These are phyloP conservation scores for Porogramme epimiltina DNA, from an alignment of 1,284 basidiomycete genomes.

Conservation along the genomic window DNA sequence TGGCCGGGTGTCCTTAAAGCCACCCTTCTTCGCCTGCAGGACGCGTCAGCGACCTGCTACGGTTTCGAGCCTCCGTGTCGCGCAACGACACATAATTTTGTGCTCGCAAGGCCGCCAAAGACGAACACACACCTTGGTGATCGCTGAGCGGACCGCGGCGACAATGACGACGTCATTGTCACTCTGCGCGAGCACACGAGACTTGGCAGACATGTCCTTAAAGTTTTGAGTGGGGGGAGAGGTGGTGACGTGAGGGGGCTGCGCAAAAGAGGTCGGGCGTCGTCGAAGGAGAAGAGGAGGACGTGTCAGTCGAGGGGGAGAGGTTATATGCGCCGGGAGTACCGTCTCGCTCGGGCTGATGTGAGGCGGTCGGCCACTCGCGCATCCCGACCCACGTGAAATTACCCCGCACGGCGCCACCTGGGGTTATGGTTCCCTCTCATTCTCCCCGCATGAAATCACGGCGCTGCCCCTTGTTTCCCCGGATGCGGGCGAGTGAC, in stretches of 20 bases:
- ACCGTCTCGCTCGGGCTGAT: too few species aligned
- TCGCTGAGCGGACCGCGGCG: conserved; percentile 84
- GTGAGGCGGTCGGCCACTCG: conserved; percentile 7
- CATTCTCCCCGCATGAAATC: too few species aligned
- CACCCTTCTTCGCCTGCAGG: conserved; percentile 81
- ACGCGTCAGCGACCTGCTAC: background rate
- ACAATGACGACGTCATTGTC: conserved; percentile 91
- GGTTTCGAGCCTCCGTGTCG: too few species aligned
- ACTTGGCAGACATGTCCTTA: conserved; percentile 39
- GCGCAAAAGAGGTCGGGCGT: too few species aligned
- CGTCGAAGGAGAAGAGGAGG: too few species aligned
- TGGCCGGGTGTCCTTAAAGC: conserved; percentile 91
- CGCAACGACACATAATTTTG: too few species aligned
- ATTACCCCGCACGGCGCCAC: conserved; percentile 11
- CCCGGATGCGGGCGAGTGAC: too few species aligned
- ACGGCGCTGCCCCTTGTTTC: too few species aligned
- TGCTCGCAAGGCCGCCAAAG: too few species aligned
- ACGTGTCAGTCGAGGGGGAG: too few species aligned
- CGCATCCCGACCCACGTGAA: conserved; percentile 16
- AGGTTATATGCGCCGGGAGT: too few species aligned
- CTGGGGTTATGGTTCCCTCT: background rate
- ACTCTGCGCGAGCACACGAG: conserved; percentile 55
- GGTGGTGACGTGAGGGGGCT: too few species aligned
- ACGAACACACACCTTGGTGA: conserved; percentile 72
- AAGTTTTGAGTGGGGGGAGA: conserved; percentile 16